These are phyloP conservation scores for Paramecium pentaurelia DNA, from an alignment of 73 alveolate species.

Conservation along the genomic window DNA sequence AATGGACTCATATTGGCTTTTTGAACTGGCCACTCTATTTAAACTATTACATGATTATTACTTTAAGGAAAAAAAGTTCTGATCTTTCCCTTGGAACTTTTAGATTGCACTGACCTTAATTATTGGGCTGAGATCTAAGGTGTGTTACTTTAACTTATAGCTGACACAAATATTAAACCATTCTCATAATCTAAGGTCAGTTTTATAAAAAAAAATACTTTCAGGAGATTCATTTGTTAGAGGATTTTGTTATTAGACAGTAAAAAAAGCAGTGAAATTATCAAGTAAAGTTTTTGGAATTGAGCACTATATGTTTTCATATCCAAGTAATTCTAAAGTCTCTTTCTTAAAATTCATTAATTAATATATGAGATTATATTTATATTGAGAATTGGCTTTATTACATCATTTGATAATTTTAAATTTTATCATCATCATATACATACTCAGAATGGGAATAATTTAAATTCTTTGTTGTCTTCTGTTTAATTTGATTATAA, in stretches of 20 bases:
- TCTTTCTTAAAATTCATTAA: neutral
- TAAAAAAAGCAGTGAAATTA: neutral
- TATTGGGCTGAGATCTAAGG: neutral
- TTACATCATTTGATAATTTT: neutral
- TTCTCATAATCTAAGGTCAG: neutral
- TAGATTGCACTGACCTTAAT: neutral
- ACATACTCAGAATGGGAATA: neutral
- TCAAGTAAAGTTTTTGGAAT: neutral
- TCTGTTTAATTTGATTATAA: neutral
- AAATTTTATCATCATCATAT: neutral
- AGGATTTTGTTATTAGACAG: neutral
- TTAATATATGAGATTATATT: neutral
- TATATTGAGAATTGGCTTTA: neutral
- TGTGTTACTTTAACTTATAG: neutral
- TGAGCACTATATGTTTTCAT: neutral
- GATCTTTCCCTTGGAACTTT: conserved; percentile 13
- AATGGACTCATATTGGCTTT: conserved; percentile 22
- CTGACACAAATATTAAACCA: neutral
- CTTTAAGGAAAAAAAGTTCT: conserved; percentile 40
- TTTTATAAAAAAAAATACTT: neutral
- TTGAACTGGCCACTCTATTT: neutral
- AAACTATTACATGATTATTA: neutral
- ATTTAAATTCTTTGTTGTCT: neutral
- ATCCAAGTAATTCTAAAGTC: conserved; percentile 31
- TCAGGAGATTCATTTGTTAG: neutral